phyloP scores from a whole-genome alignment of 306 rosid genomes.

The Luffa acutangula region DNA sequence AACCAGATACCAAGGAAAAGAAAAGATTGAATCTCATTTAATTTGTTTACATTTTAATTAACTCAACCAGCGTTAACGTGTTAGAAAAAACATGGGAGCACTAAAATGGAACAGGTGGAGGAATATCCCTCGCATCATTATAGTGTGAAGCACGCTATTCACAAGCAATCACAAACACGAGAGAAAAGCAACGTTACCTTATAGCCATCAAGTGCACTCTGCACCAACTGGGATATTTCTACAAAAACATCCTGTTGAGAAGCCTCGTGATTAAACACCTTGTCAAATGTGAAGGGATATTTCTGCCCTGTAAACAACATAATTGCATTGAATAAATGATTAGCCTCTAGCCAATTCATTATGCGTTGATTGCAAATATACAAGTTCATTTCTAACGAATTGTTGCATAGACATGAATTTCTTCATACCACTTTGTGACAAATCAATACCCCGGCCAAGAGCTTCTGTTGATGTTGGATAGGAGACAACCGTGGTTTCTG shows the following conservation, averaged over 20 bases:
- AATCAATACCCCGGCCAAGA: slow-evolving; percentile 70
- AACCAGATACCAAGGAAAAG: not conserved
- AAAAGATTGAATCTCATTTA: not conserved
- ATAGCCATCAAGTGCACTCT: slow-evolving; percentile 96
- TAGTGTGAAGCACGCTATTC: not conserved
- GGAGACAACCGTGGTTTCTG: slow-evolving; percentile 46
- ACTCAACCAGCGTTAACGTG: not conserved
- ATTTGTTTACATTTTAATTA: not conserved
- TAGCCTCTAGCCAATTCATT: not conserved
- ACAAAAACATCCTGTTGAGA: slow-evolving; percentile 77
- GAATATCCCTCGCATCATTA: not conserved
- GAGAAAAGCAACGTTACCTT: slow-evolving; percentile 40
- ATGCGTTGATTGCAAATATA: not conserved
- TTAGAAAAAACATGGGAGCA: not conserved
- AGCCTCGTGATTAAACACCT: slow-evolving; percentile 73
- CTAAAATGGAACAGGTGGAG: not conserved
- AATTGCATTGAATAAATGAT: not conserved
- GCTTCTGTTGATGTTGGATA: slow-evolving; percentile 77
- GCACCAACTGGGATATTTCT: slow-evolving; percentile 89
- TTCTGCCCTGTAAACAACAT: slow-evolving; percentile 54
- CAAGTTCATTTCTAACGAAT: not conserved
- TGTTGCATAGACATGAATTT: not conserved
- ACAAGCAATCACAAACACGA: not conserved
- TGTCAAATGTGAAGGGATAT: slow-evolving; percentile 80
- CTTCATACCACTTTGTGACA: slow-evolving; percentile 61